phyloP scores from a whole-genome alignment of 2,329 filamentous ascomycete species.

The Raffaelea arxii region DNA sequence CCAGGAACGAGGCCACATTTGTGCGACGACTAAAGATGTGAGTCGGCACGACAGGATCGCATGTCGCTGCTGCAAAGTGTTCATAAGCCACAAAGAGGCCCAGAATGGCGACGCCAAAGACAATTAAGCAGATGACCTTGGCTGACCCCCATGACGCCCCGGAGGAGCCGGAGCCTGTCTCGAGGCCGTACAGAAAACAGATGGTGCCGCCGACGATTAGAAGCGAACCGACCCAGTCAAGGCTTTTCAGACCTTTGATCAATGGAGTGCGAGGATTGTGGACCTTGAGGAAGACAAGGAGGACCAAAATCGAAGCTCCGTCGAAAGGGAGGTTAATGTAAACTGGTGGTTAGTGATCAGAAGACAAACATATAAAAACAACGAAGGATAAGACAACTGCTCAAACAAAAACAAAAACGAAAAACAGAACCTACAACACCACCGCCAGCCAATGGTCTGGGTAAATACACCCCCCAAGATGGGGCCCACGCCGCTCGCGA shows the following conservation, averaged over 20 bases:
- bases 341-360: not conserved
- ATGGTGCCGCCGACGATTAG: not conserved
- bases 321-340: slow-evolving; percentile 12
- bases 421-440: not conserved
- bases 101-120: slow-evolving; percentile 24
- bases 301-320: slow-evolving; percentile 32
- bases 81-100: slow-evolving; percentile 63
- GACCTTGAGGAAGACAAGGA: slow-evolving; percentile 55
- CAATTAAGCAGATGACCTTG: slow-evolving; percentile 59
- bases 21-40: slow-evolving; percentile 56
- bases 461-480: slow-evolving; percentile 6
- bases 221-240: slow-evolving; percentile 43
- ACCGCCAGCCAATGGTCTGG: not conserved
- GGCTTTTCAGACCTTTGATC: slow-evolving; percentile 50
- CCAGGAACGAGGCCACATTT: slow-evolving; percentile 60
- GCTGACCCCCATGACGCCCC: slow-evolving; percentile 71
- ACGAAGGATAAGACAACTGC: not conserved
- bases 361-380: not conserved
- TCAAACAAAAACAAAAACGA: not conserved
- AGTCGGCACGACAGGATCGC: slow-evolving; percentile 67
- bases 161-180: slow-evolving; percentile 66
- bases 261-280: slow-evolving; percentile 57
- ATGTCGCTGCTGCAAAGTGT: too few relatives aligned
- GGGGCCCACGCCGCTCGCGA: slow-evolving; percentile 4
- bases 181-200: slow-evolving; percentile 52